Base-by-base conservation (phyloP, 768 basidiomycete genomes). In the Rhizopogon vulgaris region DNA sequence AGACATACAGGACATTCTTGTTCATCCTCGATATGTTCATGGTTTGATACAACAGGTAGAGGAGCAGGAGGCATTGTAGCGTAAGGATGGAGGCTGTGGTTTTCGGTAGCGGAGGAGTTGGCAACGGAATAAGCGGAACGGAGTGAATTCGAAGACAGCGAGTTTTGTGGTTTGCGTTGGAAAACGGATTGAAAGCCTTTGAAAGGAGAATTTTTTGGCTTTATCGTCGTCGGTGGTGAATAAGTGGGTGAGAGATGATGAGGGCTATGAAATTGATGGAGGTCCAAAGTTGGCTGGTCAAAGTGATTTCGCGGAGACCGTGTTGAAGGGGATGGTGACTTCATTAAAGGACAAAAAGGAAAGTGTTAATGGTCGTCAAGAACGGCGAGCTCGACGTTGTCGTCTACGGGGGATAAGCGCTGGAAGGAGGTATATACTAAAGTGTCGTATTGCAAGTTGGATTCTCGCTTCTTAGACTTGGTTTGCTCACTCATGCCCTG, bases 1-100 rank as follows among this genome's bases (percentile, higher is more conserved):
- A 96, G 85, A 70, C 95, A 99, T 59, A 99, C 92, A 11, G 95
- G 95, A 60, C 96, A 99, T 62, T 87, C 90, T 49, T 88, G 87
- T 62, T 94, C 93, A 50, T 91, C 88, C 22, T 89, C 85, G 14
- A 73, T 67, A 40, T 73, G 49, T 56, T 82, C 79, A 64, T 80
- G 78, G 56, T 67, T 78, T 14, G 87, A 84, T 51, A 90, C 85
- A 58, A 88, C 84, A 11, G 90, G 85, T 32, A 86, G 69, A 3
- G 86, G 85, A 1, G 83, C 77, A 48, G 79, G 76, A 53, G 76
- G 76, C 80, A 83, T 82, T 42, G 74, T 53, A 12, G 81, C 73
- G 74, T 78, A 85, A 1, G 79, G 82, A 59, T 85, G 83, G 9
- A 62, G 59, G 47, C 12, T 47, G 57, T 60, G 56, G 56, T 62